phyloP scores from a whole-genome alignment of 2,329 filamentous ascomycete species.

The Aspergillus fumigatiaffinis region DNA sequence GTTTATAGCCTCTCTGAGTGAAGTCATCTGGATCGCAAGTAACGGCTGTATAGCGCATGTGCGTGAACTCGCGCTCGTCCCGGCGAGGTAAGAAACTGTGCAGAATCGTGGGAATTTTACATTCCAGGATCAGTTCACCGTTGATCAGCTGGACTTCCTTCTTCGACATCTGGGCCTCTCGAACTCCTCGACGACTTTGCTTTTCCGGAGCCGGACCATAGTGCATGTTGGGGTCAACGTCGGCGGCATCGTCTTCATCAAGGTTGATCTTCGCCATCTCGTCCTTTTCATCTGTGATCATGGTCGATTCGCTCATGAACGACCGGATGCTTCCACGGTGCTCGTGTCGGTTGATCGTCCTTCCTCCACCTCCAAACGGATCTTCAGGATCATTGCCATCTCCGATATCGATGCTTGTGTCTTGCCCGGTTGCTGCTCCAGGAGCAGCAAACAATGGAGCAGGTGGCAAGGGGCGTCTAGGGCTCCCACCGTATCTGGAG shows the following conservation, averaged over 20 bases:
- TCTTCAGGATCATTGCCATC: constrained; percentile 70
- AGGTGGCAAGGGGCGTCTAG: constrained; percentile 79
- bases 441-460: constrained; percentile 74
- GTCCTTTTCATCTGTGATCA: constrained; percentile 52
- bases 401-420: constrained; percentile 45
- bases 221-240: constrained; percentile 56
- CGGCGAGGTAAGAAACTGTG: constrained; percentile 93
- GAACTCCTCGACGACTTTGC: constrained; percentile 81
- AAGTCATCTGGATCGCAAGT: constrained; percentile 97
- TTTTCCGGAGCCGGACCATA: constrained; percentile 85
- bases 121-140: constrained; percentile 93
- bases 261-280: constrained; percentile 40
- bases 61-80: constrained; percentile 93
- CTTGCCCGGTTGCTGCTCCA: constrained; percentile 34
- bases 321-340: constrained; percentile 56
- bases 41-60: constrained; percentile 98
- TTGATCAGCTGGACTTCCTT: constrained; percentile 97
- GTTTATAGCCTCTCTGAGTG: constrained; percentile 79
- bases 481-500: constrained; percentile 82
- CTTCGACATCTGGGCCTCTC: constrained; percentile 80
- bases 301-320: constrained; percentile 58
- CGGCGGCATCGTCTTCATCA: constrained; percentile 45
- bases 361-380: constrained; percentile 58
- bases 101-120: constrained; percentile 97
- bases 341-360: constrained; percentile 45